These are phyloP conservation scores for Fusarium duplospermum DNA, from an alignment of 2,329 filamentous ascomycete species.

Conservation along the genomic window DNA sequence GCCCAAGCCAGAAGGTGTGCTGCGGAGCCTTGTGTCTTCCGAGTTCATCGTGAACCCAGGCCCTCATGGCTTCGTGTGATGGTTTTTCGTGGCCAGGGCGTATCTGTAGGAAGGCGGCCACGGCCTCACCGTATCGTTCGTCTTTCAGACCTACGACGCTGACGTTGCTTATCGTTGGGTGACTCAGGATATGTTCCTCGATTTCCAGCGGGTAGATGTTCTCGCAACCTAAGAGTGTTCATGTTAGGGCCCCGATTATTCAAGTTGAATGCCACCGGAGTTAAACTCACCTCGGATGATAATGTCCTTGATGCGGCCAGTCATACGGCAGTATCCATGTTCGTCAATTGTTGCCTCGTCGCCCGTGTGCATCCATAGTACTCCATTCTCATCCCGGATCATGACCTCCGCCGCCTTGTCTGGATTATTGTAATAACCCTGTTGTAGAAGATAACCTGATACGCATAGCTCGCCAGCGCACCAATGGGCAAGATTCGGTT, in stretches of 20 bases:
- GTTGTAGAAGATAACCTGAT: conserved; percentile 8
- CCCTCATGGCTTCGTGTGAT: neutral
- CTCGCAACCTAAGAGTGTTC: neutral
- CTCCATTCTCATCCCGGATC: neutral
- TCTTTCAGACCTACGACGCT: neutral
- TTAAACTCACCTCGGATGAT: neutral
- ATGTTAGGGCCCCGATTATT: neutral
- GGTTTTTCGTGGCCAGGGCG: neutral
- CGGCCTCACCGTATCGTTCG: neutral
- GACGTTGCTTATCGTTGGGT: neutral
- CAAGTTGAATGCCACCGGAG: fast-evolving
- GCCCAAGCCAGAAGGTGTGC: neutral
- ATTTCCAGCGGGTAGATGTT: neutral
- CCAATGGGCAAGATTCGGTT: neutral
- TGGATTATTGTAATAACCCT: neutral
- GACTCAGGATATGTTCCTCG: neutral
- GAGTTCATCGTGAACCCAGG: neutral
- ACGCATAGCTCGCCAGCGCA: conserved; percentile 7
- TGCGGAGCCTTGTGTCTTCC: neutral
- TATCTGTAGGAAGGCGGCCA: neutral
- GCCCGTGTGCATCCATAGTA: neutral
- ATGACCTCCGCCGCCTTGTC: neutral
- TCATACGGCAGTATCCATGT: neutral
- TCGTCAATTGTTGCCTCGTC: neutral
- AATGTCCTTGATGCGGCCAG: neutral